Evolutionary conservation across 352 stramenopile species (phyloP).

Genomic region (Detonula confervacea): DNA sequence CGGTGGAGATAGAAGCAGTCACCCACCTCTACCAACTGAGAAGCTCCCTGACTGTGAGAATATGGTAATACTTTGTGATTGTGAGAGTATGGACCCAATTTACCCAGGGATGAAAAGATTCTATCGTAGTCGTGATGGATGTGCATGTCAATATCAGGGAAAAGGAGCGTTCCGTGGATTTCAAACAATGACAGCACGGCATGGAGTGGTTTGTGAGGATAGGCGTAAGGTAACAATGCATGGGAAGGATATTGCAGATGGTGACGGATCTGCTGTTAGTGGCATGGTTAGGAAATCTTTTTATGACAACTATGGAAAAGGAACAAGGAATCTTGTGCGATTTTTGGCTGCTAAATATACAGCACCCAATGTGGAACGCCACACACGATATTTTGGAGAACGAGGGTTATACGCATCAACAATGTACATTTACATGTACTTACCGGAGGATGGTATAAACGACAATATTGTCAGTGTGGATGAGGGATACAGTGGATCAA

Average conservation of each 20-base stretch:
- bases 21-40: background rate
- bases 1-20: background rate
- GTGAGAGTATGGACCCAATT: background rate
- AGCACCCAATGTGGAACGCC: background rate
- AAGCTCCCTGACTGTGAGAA: background rate
- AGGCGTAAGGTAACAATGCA: background rate
- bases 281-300: background rate
- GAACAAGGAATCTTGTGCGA: background rate
- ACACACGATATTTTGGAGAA: background rate
- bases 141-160: background rate
- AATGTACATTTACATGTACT: conserved; percentile 1
- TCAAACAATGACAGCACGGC: background rate
- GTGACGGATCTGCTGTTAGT: background rate
- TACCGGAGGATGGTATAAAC: background rate
- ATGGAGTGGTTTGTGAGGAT: background rate
- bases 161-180: background rate
- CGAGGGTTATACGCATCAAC: background rate
- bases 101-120: background rate
- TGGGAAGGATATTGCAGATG: background rate
- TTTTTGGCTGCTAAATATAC: background rate
- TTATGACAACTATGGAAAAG: background rate
- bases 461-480: background rate
- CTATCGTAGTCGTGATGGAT: background rate
- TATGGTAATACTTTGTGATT: background rate
- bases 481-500: background rate